Evolutionary conservation across 495 filamentous ascomycete genomes (phyloP).

Genomic region (Penicillium subrubescens): DNA sequence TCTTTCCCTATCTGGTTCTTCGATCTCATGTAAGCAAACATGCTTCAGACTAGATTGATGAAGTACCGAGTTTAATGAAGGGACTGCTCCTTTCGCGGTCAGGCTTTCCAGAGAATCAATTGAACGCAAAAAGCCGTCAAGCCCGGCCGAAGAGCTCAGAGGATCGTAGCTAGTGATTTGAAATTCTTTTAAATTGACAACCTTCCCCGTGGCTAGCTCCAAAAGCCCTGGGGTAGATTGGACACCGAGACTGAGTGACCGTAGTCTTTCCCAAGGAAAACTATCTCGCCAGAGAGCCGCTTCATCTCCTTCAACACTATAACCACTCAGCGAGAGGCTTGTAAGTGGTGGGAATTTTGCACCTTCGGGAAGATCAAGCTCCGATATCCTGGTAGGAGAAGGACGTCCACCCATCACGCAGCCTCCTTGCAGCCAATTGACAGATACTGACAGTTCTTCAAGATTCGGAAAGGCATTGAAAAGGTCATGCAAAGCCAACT

Average conservation of each 20-base stretch:
- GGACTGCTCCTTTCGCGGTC: slow-evolving; percentile 12
- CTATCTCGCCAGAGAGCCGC: not conserved
- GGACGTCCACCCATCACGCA: not conserved
- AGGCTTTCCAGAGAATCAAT: slow-evolving; percentile 13
- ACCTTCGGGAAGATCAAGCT: not conserved
- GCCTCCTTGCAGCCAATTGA: slow-evolving; percentile 2
- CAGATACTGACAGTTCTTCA: slow-evolving; percentile 3
- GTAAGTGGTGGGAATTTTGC: slow-evolving; percentile 5
- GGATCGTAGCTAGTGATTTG: not conserved
- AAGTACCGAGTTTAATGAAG: slow-evolving; percentile 1
- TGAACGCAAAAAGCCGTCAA: slow-evolving; percentile 13
- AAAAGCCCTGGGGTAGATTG: not conserved
- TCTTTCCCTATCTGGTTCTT: slow-evolving; percentile 1
- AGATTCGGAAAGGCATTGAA: slow-evolving; percentile 8
- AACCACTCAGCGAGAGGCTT: slow-evolving; percentile 11
- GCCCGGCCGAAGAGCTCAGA: not conserved
- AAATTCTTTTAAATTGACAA: slow-evolving; percentile 4
- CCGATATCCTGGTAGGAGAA: not conserved
- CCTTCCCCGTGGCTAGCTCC: not conserved
- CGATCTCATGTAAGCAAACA: slow-evolving; percentile 15
- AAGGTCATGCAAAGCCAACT: slow-evolving; percentile 4
- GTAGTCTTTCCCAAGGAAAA: not conserved
- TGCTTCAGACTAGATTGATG: slow-evolving; percentile 14
- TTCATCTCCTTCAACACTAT: not conserved
- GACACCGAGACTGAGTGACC: not conserved